A percentile compares a stretch with the other conserved stretches of the same genome.
Evolutionary conservation across 1,284 basidiomycete species (phyloP).

Genomic region (Microbotryum saponariae): DNA sequence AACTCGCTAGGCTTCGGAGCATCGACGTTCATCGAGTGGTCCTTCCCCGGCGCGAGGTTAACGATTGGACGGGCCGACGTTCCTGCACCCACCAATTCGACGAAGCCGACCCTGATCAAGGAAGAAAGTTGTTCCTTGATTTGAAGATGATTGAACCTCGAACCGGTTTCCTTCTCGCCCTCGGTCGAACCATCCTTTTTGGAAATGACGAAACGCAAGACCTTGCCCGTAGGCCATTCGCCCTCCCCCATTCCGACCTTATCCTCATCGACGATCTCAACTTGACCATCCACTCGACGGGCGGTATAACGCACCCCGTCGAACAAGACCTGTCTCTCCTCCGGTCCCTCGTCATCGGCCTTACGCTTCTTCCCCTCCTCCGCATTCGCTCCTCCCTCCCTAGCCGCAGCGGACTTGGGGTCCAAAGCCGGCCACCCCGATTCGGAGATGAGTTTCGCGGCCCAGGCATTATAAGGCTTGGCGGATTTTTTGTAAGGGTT

Average conservation of each 20-base stretch:
- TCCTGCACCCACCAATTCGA: conserved; percentile 13
- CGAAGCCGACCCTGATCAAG: conserved; percentile 23
- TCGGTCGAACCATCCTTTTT: conserved; percentile 25
- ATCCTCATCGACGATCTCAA: conserved; percentile 59
- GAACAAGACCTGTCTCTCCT: conserved; percentile 37
- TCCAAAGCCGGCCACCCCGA: conserved; percentile 40
- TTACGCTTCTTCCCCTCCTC: conserved; percentile 42
- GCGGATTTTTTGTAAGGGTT: conserved; percentile 49
- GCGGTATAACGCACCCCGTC: conserved; percentile 36
- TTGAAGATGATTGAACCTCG: conserved; percentile 26
- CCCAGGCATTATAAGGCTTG: conserved; percentile 85
- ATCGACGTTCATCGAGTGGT: conserved; percentile 1
- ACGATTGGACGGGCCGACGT: conserved; percentile 13
- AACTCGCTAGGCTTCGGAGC: conserved; percentile 21
- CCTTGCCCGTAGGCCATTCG: conserved; percentile 57
- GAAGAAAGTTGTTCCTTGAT: conserved; percentile 29
- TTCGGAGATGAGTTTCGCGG: conserved; percentile 41
- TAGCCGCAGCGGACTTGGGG: conserved; percentile 28
- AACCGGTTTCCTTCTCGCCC: conserved; percentile 37
- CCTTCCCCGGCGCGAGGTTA: conserved; percentile 7
- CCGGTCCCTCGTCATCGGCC: conserved; percentile 36
- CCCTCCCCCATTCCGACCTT: conserved; percentile 62
- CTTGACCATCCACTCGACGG: conserved; percentile 38
- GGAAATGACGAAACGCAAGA: conserved; percentile 54
- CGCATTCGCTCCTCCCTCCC: conserved; percentile 39